phyloP scores from a whole-genome alignment of 148 eudicot genomes.

The Chenopodium formosanum region DNA sequence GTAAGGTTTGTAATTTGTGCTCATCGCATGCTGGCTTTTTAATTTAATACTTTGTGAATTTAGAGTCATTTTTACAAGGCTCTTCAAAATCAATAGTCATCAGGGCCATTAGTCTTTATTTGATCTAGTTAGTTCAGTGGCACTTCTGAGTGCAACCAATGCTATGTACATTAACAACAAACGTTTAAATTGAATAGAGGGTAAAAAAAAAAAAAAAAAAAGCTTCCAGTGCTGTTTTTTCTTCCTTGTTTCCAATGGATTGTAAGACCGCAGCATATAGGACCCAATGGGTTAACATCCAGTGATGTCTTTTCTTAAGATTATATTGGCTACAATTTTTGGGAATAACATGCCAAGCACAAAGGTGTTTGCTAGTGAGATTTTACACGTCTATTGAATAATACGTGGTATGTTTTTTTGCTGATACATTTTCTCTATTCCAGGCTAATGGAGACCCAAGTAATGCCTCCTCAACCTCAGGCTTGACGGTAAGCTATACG shows the following conservation, averaged over 20 bases:
- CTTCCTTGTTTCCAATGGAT: too few species aligned
- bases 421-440: constrained; percentile 8
- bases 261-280: neutral
- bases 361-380: neutral
- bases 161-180: neutral
- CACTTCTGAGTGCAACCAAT: neutral
- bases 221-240: too few species aligned
- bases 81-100: neutral
- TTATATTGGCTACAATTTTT: neutral
- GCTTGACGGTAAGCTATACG: constrained; percentile 42
- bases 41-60: neutral
- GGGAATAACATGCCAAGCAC: neutral
- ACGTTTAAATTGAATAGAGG: too few species aligned
- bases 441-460: constrained; percentile 36
- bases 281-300: neutral
- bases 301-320: neutral
- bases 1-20: neutral
- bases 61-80: neutral
- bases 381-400: constrained; percentile 2
- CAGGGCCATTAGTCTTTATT: neutral
- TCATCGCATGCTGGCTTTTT: neutral
- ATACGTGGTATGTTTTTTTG: neutral
- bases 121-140: neutral
- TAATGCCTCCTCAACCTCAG: constrained; percentile 39
- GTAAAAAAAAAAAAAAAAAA: too few species aligned